Base-by-base conservation (phyloP, 2,329 filamentous ascomycete species). In the Endoconidiophora polonica region DNA sequence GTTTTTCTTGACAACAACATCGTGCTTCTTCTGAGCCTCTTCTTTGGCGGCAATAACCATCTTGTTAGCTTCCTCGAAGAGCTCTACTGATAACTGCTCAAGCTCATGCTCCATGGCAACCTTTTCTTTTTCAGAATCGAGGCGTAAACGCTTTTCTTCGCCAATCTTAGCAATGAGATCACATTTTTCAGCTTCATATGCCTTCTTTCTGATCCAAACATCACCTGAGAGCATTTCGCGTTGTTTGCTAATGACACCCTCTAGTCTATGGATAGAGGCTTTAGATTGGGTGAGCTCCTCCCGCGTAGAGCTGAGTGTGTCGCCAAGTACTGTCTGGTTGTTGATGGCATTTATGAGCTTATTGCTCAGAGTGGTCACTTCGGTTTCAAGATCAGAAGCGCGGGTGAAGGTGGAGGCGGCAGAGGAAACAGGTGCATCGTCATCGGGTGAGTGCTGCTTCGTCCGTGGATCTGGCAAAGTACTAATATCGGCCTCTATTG, bases 311-410 rank as follows among this genome's bases (percentile, higher is more conserved):
- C 86, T 82, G 16, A 98, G 71, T 9, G 79, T 84, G 63, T 98
- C 91, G 64, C 96, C 91, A 42, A 98, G 74, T 20, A 76, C 81
- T 5, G 88, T 95, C 65, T 95, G 88, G 63, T 94, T 83, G 62
- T 98, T 98, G 66, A 98, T 95, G 42, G 91, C 90, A 60, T 91
- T 90, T 58, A 98, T 90, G 55, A 98, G 78, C 65, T 98, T 98
- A 45, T 87, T 90, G 66, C 87, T 96, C 29, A 98, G 71, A 5
- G 85, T 79, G 5, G 90, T 85, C 24, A 98, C 86, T 65, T 96
- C 91, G 52, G 75, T 69, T 56, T 72, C 72, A 33, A 33, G 26
- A 33, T 33, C 26, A 10, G 26, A 33, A 33, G 26, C 26, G 12
- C 26, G 26, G 7, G 26, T 33, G 26, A 33, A 33, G 7, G 26